phyloP scores from a whole-genome alignment of 2,329 filamentous ascomycete genomes.

The Juglanconis oblonga region DNA sequence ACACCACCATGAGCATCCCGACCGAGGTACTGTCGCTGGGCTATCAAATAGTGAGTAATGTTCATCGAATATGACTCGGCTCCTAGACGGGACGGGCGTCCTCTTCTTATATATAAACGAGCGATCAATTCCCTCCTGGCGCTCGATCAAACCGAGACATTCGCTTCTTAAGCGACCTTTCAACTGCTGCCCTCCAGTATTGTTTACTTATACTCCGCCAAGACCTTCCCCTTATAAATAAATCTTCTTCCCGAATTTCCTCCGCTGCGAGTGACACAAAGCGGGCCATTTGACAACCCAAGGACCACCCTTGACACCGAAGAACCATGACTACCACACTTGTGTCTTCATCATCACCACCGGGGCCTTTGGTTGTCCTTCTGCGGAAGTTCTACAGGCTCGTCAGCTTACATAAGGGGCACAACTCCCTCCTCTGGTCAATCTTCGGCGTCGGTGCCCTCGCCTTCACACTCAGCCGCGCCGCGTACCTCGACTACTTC shows the following conservation, averaged over 20 bases:
- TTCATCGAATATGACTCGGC: constrained; percentile 14
- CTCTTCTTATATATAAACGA: constrained; percentile 11
- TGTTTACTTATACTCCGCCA: not conserved
- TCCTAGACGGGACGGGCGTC: constrained; percentile 3
- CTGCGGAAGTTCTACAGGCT: constrained; percentile 38
- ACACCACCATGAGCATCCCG: not conserved
- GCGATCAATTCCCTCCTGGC: constrained; percentile 14
- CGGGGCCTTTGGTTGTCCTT: not conserved
- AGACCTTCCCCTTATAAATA: not conserved
- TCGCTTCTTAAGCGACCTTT: constrained; percentile 20
- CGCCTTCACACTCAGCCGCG: constrained; percentile 46
- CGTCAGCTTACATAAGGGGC: constrained; percentile 53
- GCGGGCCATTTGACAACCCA: not conserved
- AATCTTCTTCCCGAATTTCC: not conserved
- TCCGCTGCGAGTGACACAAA: constrained; percentile 6
- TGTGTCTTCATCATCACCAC: not conserved
- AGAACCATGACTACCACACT: not conserved
- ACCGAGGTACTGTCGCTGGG: not conserved
- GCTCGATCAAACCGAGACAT: constrained; percentile 20
- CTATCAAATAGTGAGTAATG: not conserved
- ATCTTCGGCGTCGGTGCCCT: constrained; percentile 44
- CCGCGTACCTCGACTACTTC: constrained; percentile 47
- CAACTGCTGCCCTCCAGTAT: not conserved
- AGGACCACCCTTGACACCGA: not conserved
- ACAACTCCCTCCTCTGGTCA: constrained; percentile 56